Conservation (phyloP, 2,329 filamentous ascomycete species). For the Aspergillus hiratsukae region DNA sequence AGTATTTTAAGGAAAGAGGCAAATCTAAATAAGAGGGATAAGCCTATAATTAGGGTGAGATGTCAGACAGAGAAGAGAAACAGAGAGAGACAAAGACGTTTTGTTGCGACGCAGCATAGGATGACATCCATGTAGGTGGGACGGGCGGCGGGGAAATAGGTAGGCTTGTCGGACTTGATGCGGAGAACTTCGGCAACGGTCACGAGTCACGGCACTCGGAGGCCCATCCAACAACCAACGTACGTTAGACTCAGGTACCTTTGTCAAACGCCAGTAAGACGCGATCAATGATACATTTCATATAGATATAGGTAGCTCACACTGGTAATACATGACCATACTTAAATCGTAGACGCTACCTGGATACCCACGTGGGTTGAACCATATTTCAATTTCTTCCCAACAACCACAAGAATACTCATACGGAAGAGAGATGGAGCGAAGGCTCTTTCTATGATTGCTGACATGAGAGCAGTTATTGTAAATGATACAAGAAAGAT, state of each 20-base stretch:
- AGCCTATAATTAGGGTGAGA: neutral
- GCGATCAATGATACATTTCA: neutral
- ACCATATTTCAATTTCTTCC: neutral
- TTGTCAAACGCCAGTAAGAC: neutral
- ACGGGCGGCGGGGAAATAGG: too few species aligned
- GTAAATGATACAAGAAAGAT: slow-evolving; percentile 19
- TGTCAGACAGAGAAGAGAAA: neutral
- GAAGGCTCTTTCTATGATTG: neutral
- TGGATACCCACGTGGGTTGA: neutral
- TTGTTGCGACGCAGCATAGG: neutral
- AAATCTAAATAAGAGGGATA: neutral
- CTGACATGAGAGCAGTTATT: slow-evolving; percentile 5
- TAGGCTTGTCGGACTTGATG: neutral
- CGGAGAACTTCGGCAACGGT: neutral
- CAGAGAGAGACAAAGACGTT: neutral
- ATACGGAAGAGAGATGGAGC: neutral
- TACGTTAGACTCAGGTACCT: neutral
- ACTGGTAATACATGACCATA: neutral
- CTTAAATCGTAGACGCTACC: neutral
- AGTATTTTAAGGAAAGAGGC: neutral
- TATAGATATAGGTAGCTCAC: neutral
- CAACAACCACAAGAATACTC: too few species aligned
- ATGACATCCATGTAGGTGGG: neutral
- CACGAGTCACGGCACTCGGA: neutral
- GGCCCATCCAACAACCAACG: neutral